Percentiles rank a stretch among this genome's conserved stretches.
phyloP scores from a whole-genome alignment of 345 rosid species.

The Lenwebbia sp. region DNA sequence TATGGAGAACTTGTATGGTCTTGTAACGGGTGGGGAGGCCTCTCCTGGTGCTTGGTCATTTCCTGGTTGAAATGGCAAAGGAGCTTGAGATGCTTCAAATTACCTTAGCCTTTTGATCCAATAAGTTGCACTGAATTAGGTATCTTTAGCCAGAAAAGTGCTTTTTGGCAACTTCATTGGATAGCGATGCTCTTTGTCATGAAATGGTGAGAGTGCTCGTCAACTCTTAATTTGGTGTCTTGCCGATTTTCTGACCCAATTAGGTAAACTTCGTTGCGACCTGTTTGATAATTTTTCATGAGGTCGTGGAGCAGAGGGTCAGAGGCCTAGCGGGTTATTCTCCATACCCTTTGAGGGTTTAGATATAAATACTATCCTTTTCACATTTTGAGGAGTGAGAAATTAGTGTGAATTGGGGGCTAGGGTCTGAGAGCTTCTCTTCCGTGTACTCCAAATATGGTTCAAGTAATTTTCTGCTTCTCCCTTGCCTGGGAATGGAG shows the following conservation, averaged over 20 bases:
- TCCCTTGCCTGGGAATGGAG: background rate
- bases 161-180: background rate
- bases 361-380: background rate
- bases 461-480: background rate
- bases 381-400: background rate
- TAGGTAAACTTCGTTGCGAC: background rate
- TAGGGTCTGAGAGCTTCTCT: background rate
- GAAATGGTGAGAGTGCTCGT: background rate
- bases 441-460: background rate
- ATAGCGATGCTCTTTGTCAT: background rate
- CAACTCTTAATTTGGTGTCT: background rate
- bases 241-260: background rate
- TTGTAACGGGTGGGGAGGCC: background rate
- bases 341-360: background rate
- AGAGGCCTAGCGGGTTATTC: background rate
- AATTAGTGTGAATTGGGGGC: background rate
- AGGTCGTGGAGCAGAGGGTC: background rate
- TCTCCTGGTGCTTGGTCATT: background rate
- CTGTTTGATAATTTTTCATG: background rate
- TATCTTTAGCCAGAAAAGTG: background rate
- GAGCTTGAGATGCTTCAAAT: background rate
- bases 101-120: background rate
- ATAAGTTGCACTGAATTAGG: background rate
- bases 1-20: background rate
- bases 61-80: background rate